Evolutionary conservation across 805 yeast species (phyloP), one percentile per base, ranked within the genome.

Genomic region (Maudiozyma turicensis): DNA sequence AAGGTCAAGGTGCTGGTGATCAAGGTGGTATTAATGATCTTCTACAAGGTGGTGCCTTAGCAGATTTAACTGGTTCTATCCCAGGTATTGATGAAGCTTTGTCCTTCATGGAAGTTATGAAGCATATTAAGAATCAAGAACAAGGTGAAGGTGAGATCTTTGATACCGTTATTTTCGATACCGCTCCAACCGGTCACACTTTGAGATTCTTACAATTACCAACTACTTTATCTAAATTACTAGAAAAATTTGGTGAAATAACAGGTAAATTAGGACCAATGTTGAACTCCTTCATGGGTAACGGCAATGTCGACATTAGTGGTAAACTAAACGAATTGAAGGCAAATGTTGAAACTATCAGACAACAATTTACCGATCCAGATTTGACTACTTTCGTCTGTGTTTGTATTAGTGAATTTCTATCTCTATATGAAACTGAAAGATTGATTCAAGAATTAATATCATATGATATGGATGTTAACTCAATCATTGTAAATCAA

Each of bases 161-260:
- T 65, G 88, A 86, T 57, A 88, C 95, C 8, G 90, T 93, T 55
- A 88, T 93, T 56, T 93, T 93, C 62, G 99, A 93, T 68, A 93
- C 99, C n/a, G 99, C 99, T 0, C 99, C 99, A 58, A 93, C 99
- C 0, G 99, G 99, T 37, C 99, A 93, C 69, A 93, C 99, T 2
- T 74, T 93, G 59, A 80, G 99, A 61, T 93, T 93, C 68, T 75
- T 93, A 66, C 96, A 90, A 69, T 79, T 93, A 61, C 99, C 99
- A 38, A 79, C 95, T 31, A 90, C 96, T 3, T 72, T 93, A 53
- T 95, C 89, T 59, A 88, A 87, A 65, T 76, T 95, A 37, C 75
- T 93, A 57, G 82, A 84, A 45, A 93, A 91, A 64, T 82, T 93
- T 66, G 82, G 89, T 59, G 95, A 88, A 58, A 76, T 93, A 49